A percentile compares a stretch with the other conserved stretches of the same genome.
Conservation (phyloP, 805 yeast genomes). For the Blastobotrys americana region DNA sequence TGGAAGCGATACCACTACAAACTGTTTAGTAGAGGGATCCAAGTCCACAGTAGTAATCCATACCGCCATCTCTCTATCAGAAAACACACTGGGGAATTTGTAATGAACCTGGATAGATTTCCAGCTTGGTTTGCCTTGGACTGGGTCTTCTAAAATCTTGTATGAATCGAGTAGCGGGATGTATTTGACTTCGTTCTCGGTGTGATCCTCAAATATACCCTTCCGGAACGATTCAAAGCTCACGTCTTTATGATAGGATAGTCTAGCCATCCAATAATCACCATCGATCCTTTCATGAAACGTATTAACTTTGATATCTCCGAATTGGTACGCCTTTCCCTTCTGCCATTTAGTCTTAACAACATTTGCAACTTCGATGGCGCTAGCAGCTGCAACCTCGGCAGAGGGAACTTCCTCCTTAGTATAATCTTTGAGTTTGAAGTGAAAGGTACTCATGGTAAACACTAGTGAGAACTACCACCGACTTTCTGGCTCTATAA, state of each 20-base stretch:
- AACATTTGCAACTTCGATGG: constrained; percentile 13
- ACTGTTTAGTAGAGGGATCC: constrained; percentile 24
- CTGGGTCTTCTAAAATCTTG: constrained; percentile 19
- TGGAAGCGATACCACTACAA: constrained; percentile 33
- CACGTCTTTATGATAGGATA: constrained; percentile 27
- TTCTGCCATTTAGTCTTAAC: constrained; percentile 21
- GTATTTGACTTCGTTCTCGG: constrained; percentile 34
- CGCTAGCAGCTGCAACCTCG: constrained; percentile 17
- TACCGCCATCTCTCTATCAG: constrained; percentile 31
- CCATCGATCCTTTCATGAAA: constrained; percentile 21
- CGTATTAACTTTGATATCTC: constrained; percentile 16
- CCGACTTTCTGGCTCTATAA: no score
- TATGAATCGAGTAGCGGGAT: constrained; percentile 29
- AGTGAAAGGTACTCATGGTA: constrained; percentile 11
- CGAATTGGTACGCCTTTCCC: constrained; percentile 14
- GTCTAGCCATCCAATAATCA: constrained; percentile 35
- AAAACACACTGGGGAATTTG: constrained; percentile 30
- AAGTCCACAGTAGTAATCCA: constrained; percentile 30
- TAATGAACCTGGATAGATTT: constrained; percentile 26
- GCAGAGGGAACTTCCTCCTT: constrained; percentile 20
- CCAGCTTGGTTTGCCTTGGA: constrained; percentile 20
- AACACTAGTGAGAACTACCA: no score
- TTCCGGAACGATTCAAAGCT: constrained; percentile 25
- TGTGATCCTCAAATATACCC: constrained; percentile 32
- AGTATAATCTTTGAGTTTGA: constrained; percentile 17